These are phyloP conservation scores for Closterium sp. DNA, from an alignment of 139 green algal genomes.

Conservation along the genomic window DNA sequence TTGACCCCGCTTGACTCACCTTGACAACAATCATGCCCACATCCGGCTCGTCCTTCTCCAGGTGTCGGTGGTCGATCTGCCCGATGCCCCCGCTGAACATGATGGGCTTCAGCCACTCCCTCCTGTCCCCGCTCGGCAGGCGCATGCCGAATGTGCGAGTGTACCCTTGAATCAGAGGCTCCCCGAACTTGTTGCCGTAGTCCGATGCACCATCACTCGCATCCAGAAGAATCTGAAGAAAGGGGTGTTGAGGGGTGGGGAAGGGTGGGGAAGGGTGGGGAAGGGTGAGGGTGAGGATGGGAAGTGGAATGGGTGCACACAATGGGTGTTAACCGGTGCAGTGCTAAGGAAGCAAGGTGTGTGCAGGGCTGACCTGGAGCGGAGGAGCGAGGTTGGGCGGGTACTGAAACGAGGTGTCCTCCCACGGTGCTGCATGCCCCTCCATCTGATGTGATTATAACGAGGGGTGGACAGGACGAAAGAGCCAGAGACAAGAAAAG, in stretches of 20 bases:
- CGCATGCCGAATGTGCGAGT: slow-evolving; percentile 90
- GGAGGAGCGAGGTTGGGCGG: slow-evolving; percentile 76
- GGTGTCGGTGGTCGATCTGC: slow-evolving; percentile 64
- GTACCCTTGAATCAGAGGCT: slow-evolving; percentile 94
- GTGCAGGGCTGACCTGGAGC: slow-evolving; percentile 60
- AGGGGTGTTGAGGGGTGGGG: background rate
- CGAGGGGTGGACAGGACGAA: too few species aligned
- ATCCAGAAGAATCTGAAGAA: slow-evolving; percentile 90
- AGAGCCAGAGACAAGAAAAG: background rate
- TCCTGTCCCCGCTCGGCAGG: slow-evolving; percentile 78
- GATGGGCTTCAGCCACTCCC: slow-evolving; percentile 99
- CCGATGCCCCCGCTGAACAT: slow-evolving; percentile 96
- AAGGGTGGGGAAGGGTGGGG: background rate
- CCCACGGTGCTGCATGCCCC: slow-evolving; percentile 52
- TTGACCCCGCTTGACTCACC: slow-evolving; percentile 89
- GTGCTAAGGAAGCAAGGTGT: background rate
- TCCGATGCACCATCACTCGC: slow-evolving; percentile 95
- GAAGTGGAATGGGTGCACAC: background rate
- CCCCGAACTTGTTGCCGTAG: slow-evolving; percentile 99
- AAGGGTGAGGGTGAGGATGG: background rate
- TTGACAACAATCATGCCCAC: slow-evolving; percentile 97
- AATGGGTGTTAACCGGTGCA: background rate
- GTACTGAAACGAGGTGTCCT: slow-evolving; percentile 70
- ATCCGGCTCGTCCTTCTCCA: slow-evolving; percentile 72
- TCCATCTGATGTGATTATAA: slow-evolving; percentile 27